Evolutionary conservation across 2,329 filamentous ascomycete genomes (phyloP), one percentile per base, ranked within the genome.

Genomic region (Neurospora crassa): DNA sequence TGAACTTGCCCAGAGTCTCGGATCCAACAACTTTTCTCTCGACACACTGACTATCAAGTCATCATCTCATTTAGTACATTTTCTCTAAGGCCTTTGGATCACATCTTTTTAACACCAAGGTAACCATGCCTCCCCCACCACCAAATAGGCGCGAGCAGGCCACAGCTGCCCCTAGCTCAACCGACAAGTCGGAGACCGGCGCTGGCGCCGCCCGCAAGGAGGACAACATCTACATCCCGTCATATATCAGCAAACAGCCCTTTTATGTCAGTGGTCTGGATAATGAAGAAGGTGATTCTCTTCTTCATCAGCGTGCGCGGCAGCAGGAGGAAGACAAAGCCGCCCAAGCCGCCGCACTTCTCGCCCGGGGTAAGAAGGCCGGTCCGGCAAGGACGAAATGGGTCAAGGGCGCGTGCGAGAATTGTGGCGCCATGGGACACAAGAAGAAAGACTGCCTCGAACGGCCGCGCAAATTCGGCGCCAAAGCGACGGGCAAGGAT

Each of bases 201-300:
- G 78, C 77, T 70, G 80, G 79, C 73, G 84, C 81, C 18, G 82
- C 87, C 18, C 88, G 86, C 70, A 97, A 97, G 80, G 94, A 97
- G 81, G 93, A 96, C 82, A 99, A 99, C 86, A 90, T 97, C 81
- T 99, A 99, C 85, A 99, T 99, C 78, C 96, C 96, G 6, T 90
- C 92, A 70, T 99, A 97, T 86, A 99, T 99, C 83, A 94, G 94
- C 77, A 97, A 97, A 81, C 94, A 96, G 76, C 96, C 96, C 5
- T 99, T 99, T 83, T 99, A 98, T 81, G 90, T 96, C 70, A 89
- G 88, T 77, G 90, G 79, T 41, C 70, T 91, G 75, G 89, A 91
- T 72, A 63, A 63, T 37, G 87, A 91, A 73, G 87, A 88, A 76
- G 88, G 88, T 79, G 94, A 98, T 78, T 99, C 98, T 80, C 92